These are phyloP conservation scores for Lachancea dasiensis DNA, from an alignment of 805 yeast species.

Conservation along the genomic window DNA sequence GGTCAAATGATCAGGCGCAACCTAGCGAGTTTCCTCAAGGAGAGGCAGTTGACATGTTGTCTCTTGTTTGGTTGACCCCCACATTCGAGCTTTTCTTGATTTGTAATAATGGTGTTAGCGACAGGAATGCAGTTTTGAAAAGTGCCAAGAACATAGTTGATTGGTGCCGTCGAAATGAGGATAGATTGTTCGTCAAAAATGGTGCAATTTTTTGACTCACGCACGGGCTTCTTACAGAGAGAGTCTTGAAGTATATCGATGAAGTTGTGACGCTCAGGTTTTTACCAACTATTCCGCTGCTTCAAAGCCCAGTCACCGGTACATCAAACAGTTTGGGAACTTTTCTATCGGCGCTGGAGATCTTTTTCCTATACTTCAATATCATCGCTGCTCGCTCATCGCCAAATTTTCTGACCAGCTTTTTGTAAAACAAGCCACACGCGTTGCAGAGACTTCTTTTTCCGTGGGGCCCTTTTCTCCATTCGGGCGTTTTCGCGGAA, in stretches of 20 bases:
- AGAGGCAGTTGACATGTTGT: slow-evolving; percentile 29
- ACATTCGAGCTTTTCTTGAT: slow-evolving; percentile 58
- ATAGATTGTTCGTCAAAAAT: slow-evolving; percentile 64
- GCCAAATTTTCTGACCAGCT: slow-evolving; percentile 42
- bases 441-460: slow-evolving; percentile 75
- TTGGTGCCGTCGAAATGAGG: slow-evolving; percentile 73
- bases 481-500: slow-evolving; percentile 53
- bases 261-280: not conserved
- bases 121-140: slow-evolving; percentile 48
- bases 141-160: slow-evolving; percentile 59
- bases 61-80: slow-evolving; percentile 51
- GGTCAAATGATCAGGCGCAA: slow-evolving; percentile 28
- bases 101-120: slow-evolving; percentile 45
- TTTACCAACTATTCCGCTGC: too few species aligned
- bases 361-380: slow-evolving; percentile 14
- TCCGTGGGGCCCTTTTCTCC: slow-evolving; percentile 81
- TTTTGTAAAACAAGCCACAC: slow-evolving; percentile 72
- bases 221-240: too few species aligned
- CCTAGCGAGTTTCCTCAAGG: slow-evolving; percentile 12
- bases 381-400: slow-evolving; percentile 14
- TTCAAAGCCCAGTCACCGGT: not conserved
- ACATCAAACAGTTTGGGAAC: slow-evolving; percentile 13
- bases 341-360: slow-evolving; percentile 15
- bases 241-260: not conserved
- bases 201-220: slow-evolving; percentile 53